A percentile compares a stretch with the other conserved stretches of the same genome.
Conservation (phyloP, 1,284 basidiomycete species). For the Boletus semigastroideus region DNA sequence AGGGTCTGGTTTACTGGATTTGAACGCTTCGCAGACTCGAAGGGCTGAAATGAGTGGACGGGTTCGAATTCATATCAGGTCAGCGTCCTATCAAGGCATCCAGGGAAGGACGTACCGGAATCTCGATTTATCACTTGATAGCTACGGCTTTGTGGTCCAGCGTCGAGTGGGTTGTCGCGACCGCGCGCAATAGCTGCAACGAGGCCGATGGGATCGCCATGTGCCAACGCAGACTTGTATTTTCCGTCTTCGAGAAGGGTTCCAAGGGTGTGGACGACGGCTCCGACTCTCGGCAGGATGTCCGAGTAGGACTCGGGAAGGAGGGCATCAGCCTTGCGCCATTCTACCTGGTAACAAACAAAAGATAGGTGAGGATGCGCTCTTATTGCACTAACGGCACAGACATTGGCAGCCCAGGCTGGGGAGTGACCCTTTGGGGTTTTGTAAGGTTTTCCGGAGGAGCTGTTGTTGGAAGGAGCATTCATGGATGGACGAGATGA, state of each 20-base stretch:
- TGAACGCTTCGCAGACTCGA: constrained; percentile 72
- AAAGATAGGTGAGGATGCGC: constrained; percentile 10
- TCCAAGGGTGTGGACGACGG: constrained; percentile 94
- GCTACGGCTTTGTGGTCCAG: constrained; percentile 26
- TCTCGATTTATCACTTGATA: constrained; percentile 90
- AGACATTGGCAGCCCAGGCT: constrained; percentile 78
- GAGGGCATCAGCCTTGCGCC: constrained; percentile 80
- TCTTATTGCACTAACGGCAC: background rate
- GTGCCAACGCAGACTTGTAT: constrained; percentile 77
- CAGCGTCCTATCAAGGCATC: constrained; percentile 4
- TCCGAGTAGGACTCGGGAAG: constrained; percentile 72
- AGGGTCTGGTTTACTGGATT: constrained; percentile 41
- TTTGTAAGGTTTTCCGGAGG: constrained; percentile 81
- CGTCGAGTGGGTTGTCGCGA: constrained; percentile 61
- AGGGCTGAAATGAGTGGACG: constrained; percentile 50
- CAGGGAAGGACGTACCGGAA: constrained; percentile 61
- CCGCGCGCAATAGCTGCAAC: constrained; percentile 45
- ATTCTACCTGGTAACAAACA: constrained; percentile 64
- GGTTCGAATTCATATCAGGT: constrained; percentile 12
- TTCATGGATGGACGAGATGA: background rate
- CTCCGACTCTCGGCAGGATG: constrained; percentile 64
- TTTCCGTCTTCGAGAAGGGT: constrained; percentile 80
- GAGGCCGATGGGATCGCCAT: constrained; percentile 57
- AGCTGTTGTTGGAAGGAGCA: constrained; percentile 44
- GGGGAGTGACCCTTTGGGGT: constrained; percentile 90